Base-by-base conservation (phyloP, 1,284 basidiomycete species). In the Sphaerobolus stellatus region DNA sequence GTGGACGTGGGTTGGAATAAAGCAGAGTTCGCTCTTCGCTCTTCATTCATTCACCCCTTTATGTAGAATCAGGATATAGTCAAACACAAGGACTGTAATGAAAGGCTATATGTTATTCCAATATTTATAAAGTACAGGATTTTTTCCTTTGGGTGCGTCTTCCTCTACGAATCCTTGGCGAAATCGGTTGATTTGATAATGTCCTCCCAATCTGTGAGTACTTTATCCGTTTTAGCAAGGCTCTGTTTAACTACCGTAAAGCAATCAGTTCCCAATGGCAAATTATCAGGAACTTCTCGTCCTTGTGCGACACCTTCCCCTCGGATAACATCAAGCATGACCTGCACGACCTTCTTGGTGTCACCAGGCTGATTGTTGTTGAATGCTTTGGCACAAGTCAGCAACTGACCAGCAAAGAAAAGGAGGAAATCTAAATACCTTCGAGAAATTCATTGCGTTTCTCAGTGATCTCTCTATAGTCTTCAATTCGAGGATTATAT, bases 311-410 rank as follows among this genome's bases (percentile, higher is more conserved):
- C 29, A 2, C 72, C 73, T 48, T 72, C 70, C 2, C 66, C 66
- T 22, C 62, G 61, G 7, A 72, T 61, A 1, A 73, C 56, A 45
- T 75, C 73, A 2, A 70, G 55, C 2, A 74, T 61, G 4, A 68
- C 57, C 28, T 70, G 50, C 1, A 67, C 68, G 2, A 66, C 71
- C 50, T 69, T 71, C 11, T 59, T 40, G 0, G 71, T 71, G 52
- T 74, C 63, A 3, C 73, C 73, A 3, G 68, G 69, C 52, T 74
- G 72, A 13, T 65, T 65, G 6, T 68, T 70, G 33, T 69, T 65
- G 52, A 65, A 68, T 4, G 61, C 68, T 69, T 43, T n/a, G 3
- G 38, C 25, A 33, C 75, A 28, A 28, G 18, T 20, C 24, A 7
- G n/a, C 36, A 25, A 31, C 18, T 16, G 27, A 27, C 18, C 18